Conservation (phyloP, 805 yeast species). For the Jamesozyma spencerorum region DNA sequence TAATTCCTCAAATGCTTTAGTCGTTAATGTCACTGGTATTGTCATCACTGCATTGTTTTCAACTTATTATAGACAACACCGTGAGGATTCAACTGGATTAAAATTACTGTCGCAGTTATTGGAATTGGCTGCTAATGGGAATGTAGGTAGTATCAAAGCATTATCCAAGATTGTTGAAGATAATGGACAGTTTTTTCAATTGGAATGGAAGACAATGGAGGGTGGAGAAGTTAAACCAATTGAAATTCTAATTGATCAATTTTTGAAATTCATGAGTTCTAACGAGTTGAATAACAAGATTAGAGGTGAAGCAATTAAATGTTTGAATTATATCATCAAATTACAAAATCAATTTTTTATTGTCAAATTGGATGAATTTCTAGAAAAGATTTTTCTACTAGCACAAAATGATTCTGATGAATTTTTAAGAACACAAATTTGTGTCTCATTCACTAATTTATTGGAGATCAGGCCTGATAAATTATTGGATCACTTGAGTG, state of each 20-base stretch:
- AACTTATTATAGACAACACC: conserved; percentile 31
- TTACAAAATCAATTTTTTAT: conserved; percentile 58
- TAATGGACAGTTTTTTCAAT: conserved; percentile 54
- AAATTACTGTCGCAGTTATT: conserved; percentile 58
- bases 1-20: conserved; percentile 31
- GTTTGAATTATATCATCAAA: conserved; percentile 69
- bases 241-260: conserved; percentile 54
- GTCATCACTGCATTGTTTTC: conserved; percentile 77
- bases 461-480: conserved; percentile 75
- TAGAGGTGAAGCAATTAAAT: conserved; percentile 53
- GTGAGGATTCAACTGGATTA: conserved; percentile 46
- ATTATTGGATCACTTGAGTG: conserved; percentile 67
- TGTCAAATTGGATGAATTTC: conserved; percentile 54
- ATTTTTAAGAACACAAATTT: conserved; percentile 61
- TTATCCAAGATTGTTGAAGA: conserved; percentile 88
- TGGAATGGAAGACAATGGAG: conserved; percentile 40
- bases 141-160: conserved; percentile 50
- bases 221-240: conserved; percentile 42
- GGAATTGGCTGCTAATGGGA: conserved; percentile 43
- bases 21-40: conserved; percentile 83
- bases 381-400: conserved; percentile 54
- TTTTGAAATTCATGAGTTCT: conserved; percentile 42
- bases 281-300: conserved; percentile 34
- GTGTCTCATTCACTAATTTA: conserved; percentile 62
- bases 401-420: conserved; percentile 50